Base-by-base conservation (phyloP, 257 asterid genomes). In the Salvia rosmarinus region DNA sequence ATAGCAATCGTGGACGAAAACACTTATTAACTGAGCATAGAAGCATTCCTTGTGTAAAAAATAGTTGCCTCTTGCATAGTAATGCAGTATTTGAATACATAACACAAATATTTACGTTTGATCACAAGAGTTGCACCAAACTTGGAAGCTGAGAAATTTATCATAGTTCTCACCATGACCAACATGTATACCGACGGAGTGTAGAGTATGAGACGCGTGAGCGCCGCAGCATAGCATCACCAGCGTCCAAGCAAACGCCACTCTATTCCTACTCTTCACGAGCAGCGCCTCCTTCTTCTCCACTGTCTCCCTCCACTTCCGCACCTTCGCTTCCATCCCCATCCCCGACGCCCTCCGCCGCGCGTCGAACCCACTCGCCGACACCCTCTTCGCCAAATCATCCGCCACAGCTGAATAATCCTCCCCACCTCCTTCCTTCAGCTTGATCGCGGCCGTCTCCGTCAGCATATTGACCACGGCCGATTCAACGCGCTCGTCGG, bases 161-260 rank as follows among this genome's bases (percentile, higher is more conserved):
- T 8, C 57, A 51, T 51, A 21, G 30, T 6, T 63, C 88, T 78
- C 77, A 91, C 99, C 97, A 50, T 94, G 97, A 75, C 82, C 91
- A 9, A 89, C 57, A 82, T 94, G 99, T 77, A 94, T 84, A 43
- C 99, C 99, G 40, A 91, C 55, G 37, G 97, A 89, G 64, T 94
- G 99, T 85, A 94, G 68, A 32, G 91, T 78, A 76, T 94, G 99
- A 10, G 99, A 80, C 6, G 90, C 90, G 79, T 94, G 97, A 28
- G 96, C 70, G 57, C 99, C 99, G 62, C 97, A 91, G 80, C 99
- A 91, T 54, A 94, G 79, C 37, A 97, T 96, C 74, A 94, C 97
- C 83, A 91, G 80, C 32, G 97, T 86, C 99, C 97, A 94, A 63
- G 98, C 95, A 76, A 91, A 89, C 28, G 90, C 90, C 79, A 91